Evolutionary conservation across 2,329 filamentous ascomycete species (phyloP).

Genomic region (Penicillium sclerotiorum): DNA sequence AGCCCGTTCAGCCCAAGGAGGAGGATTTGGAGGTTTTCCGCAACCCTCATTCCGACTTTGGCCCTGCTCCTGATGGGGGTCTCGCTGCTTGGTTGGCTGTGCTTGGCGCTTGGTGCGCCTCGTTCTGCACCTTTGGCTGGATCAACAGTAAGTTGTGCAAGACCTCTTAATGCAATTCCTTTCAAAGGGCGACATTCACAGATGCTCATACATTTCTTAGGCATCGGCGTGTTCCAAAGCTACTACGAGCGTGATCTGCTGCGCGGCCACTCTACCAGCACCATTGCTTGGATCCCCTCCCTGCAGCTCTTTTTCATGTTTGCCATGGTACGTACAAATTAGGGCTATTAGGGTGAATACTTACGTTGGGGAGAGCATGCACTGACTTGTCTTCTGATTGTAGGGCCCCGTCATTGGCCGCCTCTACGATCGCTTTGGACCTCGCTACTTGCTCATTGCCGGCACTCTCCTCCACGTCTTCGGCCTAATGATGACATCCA

Average conservation of each 20-base stretch:
- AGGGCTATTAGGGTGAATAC: not conserved
- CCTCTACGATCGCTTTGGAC: slow-evolving; percentile 64
- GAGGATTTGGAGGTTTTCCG: no score
- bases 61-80: slow-evolving; percentile 15
- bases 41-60: no score
- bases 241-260: slow-evolving; percentile 58
- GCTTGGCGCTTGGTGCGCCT: slow-evolving; percentile 44
- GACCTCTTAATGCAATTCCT: not conserved
- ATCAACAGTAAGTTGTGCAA: slow-evolving; percentile 40
- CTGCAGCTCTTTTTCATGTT: slow-evolving; percentile 34
- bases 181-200: not conserved
- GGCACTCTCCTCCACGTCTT: slow-evolving; percentile 60
- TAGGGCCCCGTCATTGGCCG: slow-evolving; percentile 62
- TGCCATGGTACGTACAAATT: slow-evolving; percentile 9
- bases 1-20: no score
- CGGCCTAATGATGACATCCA: slow-evolving; percentile 59
- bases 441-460: slow-evolving; percentile 53
- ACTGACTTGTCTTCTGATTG: no score
- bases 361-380: no score
- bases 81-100: slow-evolving; percentile 59
- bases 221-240: slow-evolving; percentile 58
- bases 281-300: slow-evolving; percentile 62
- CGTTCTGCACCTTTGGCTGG: slow-evolving; percentile 53
- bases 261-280: slow-evolving; percentile 52
- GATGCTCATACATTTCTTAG: slow-evolving; percentile 12